Base-by-base conservation (phyloP, 2,329 filamentous ascomycete species). In the Venturiaceae sp. region DNA sequence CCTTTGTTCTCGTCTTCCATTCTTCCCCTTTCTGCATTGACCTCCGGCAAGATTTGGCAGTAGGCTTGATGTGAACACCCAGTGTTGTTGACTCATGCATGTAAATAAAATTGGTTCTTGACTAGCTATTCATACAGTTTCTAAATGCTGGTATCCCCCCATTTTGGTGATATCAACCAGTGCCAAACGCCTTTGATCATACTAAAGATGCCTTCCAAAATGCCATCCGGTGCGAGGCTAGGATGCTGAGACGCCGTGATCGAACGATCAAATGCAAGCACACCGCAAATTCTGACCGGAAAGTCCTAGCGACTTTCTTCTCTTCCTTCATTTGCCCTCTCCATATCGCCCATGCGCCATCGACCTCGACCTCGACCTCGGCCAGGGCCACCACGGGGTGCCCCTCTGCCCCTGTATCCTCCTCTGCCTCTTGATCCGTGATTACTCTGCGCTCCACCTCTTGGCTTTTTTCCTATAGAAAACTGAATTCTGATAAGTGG, bases 401-500 rank as follows among this genome's bases (percentile, higher is more conserved):
- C 21, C 8, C 58, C 58, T 47, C 53, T 36, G 9, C 47, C 58
- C 26, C 58, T 59, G 5, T 28, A 26, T 13, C 58, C 53, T 21
- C 58, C 58, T 44, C 58, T 55, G 3, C 58, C 58, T 37, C 58
- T 53, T n/a, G 26, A 32, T 11, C 57, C 57, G 16, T 50, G 32
- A 21, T 50, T 28, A 44, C 47, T 54, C n/a, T 36, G 57, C 30
- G 23, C 32, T 30, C 53, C 39, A 3, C 39, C 44, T 16, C 58
- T 41, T 13, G 60, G 60, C 26, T 36, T 50, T 41, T 34, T 57
- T 13, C 50, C 54, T 13, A 87, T 75, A 0, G 75, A 75, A 60
- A 87, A 90, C 2, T 86, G 76, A 41, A 89, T 88, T 61, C 73
- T 78, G 64, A 84, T 81, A 50, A 89, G 67, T 0, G 88, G 87